Evolutionary conservation across 2,329 filamentous ascomycete genomes (phyloP).

Genomic region (Teratosphaeria gauchensis): DNA sequence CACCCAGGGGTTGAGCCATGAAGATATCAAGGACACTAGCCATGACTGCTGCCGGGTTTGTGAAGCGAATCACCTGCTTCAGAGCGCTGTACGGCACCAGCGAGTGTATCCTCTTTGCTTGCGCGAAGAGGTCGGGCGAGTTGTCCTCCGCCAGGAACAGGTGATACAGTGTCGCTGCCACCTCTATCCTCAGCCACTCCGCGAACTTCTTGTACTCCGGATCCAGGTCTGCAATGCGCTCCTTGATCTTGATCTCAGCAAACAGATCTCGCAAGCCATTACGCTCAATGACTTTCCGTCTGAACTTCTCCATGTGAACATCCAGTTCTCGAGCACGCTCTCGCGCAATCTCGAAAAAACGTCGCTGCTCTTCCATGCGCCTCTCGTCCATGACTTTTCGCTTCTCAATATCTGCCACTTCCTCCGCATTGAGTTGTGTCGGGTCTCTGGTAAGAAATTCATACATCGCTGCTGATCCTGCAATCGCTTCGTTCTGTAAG

Average conservation of each 20-base stretch:
- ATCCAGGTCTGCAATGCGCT: constrained; percentile 76
- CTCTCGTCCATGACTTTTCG: constrained; percentile 78
- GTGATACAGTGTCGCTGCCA: constrained; percentile 93
- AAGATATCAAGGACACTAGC: constrained; percentile 90
- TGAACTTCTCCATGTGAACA: constrained; percentile 87
- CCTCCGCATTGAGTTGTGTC: constrained; percentile 68
- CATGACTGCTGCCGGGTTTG: constrained; percentile 96
- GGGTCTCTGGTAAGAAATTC: constrained; percentile 73
- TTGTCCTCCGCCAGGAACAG: constrained; percentile 97
- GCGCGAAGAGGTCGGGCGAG: constrained; percentile 88
- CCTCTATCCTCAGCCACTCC: constrained; percentile 94
- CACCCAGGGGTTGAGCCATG: constrained; percentile 85
- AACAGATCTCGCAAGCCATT: constrained; percentile 92
- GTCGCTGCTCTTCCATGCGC: constrained; percentile 81
- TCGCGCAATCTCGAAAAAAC: constrained; percentile 91
- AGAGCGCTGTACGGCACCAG: constrained; percentile 85
- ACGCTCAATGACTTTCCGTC: constrained; percentile 57
- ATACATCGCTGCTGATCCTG: constrained; percentile 69
- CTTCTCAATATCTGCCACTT: constrained; percentile 67
- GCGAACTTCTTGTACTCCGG: constrained; percentile 97
- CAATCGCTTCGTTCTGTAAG: constrained; percentile 73
- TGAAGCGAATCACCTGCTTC: constrained; percentile 94
- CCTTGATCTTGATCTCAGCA: constrained; percentile 82
- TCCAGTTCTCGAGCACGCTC: constrained; percentile 86
- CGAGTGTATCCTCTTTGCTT: constrained; percentile 88